Evolutionary conservation across 1,284 basidiomycete species (phyloP), one percentile per base, ranked within the genome.

Genomic region (Cystobasidium slooffiae): DNA sequence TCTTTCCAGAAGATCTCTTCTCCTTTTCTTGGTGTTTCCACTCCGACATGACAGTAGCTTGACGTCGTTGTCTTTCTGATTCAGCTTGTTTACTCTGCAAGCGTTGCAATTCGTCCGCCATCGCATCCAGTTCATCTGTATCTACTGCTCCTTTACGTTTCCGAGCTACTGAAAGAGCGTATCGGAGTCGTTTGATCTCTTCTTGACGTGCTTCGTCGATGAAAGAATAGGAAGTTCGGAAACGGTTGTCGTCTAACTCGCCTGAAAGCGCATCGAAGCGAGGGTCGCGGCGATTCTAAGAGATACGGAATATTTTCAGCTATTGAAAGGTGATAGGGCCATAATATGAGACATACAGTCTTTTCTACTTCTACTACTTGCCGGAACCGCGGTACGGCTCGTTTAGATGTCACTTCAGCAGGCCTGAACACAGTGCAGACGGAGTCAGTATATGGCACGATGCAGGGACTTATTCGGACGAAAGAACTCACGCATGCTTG

Each of bases 401-500:
- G 87, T 82, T 96, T 97, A 0, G 94, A 92, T 7, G 91, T 91
- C 76, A 93, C 85, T 79, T 93, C 93, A 51, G 85, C 87, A 4
- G 94, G 96, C 1, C 93, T 96, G 75, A 20, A 44, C 16, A 55
- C 18, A 70, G 20, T 41, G 16, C 14, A 4, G 5, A 7, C 0
- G 2, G 53, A 8, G 12, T 22, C n/a, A 58, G 43, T 52, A 43
- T 64, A 44, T 1, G 59, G 52, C 62, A 37, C 37, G 24, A 14
- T 20, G 46, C 44, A 9, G 62, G 16, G 31, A n/a, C 10, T 58
- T 47, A 41, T 62, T 14, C 16, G 20, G 18, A 63, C n/a, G 52
- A 18, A 37, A 10, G 0, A 0, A 86, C 93, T 78, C 83, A 95
- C 91, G 95, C 94, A 84, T 97, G 91, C 81, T 98, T 98, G 81